phyloP scores from a whole-genome alignment of 495 filamentous ascomycete genomes.

The Bryoglossum gracile region DNA sequence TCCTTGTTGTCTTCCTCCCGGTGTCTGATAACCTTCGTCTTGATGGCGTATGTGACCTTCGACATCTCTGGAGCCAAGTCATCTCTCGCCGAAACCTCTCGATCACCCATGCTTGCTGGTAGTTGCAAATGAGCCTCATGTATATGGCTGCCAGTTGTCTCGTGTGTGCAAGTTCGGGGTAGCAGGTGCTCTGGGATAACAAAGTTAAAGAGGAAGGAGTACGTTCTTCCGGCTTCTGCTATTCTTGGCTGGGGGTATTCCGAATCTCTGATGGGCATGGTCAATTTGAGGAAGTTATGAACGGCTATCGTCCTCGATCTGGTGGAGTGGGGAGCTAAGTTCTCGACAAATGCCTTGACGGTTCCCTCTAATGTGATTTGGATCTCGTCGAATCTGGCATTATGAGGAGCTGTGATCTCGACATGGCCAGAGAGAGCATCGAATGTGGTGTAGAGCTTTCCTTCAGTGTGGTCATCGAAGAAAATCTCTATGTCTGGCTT shows the following conservation, averaged over 20 bases:
- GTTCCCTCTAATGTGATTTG: conserved; percentile 75
- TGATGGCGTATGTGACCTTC: conserved; percentile 65
- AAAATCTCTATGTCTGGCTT: conserved; percentile 28
- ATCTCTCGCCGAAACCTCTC: conserved; percentile 47
- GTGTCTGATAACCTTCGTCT: conserved; percentile 39
- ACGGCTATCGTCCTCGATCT: conserved; percentile 35
- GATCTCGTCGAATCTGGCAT: conserved; percentile 71
- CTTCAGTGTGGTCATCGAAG: conserved; percentile 28
- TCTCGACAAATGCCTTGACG: conserved; percentile 30
- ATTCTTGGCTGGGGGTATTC: conserved; percentile 64
- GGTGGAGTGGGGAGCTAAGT: conserved; percentile 34
- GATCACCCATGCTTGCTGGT: conserved; percentile 73
- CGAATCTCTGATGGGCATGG: conserved; percentile 66
- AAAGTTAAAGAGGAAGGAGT: conserved; percentile 81
- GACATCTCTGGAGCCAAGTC: conserved; percentile 82
- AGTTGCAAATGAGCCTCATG: conserved; percentile 67
- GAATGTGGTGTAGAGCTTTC: conserved; percentile 42
- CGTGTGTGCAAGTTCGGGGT: conserved; percentile 55
- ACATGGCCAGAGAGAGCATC: conserved; percentile 45
- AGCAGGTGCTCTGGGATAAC: conserved; percentile 63
- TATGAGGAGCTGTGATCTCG: conserved; percentile 50
- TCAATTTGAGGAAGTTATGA: conserved; percentile 69
- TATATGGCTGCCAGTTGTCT: conserved; percentile 46
- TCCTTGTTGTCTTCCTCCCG: conserved; percentile 35
- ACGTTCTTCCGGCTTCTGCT: conserved; percentile 56